Conservation (phyloP, 257 asterid species). For the Jaltomata sinuosa region DNA sequence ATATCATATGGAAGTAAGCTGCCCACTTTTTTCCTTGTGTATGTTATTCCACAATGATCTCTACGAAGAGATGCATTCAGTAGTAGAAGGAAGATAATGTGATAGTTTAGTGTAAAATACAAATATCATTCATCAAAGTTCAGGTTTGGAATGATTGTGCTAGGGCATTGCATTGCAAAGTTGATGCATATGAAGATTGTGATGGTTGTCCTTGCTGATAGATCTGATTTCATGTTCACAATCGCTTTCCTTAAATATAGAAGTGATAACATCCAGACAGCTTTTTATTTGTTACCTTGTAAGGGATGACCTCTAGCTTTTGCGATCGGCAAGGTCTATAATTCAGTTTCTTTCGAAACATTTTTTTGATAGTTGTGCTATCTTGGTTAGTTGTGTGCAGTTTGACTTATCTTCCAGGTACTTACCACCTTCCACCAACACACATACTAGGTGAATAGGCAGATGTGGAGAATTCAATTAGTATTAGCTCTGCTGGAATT, state of each 20-base stretch:
- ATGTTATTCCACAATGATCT: background rate
- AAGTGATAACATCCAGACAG: background rate
- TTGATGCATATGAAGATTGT: background rate
- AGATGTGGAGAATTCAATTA: background rate
- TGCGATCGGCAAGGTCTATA: background rate
- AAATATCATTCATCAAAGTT: background rate
- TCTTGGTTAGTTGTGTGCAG: background rate
- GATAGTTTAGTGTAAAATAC: background rate
- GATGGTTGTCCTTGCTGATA: background rate
- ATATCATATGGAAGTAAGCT: slow-evolving; percentile 84
- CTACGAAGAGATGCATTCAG: background rate
- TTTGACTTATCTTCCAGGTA: background rate
- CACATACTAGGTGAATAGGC: background rate
- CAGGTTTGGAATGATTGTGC: background rate
- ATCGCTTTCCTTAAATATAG: background rate
- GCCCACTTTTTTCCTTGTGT: background rate
- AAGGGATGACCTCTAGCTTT: background rate
- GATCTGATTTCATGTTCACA: background rate
- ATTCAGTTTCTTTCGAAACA: background rate
- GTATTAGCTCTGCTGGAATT: background rate
- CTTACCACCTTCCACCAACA: background rate
- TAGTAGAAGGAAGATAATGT: background rate
- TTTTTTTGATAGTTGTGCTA: background rate
- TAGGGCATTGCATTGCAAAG: background rate
- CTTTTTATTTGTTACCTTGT: background rate